Evolutionary conservation across 169 alveolate genomes (phyloP).

Genomic region (Plasmodium cynomolgi): DNA sequence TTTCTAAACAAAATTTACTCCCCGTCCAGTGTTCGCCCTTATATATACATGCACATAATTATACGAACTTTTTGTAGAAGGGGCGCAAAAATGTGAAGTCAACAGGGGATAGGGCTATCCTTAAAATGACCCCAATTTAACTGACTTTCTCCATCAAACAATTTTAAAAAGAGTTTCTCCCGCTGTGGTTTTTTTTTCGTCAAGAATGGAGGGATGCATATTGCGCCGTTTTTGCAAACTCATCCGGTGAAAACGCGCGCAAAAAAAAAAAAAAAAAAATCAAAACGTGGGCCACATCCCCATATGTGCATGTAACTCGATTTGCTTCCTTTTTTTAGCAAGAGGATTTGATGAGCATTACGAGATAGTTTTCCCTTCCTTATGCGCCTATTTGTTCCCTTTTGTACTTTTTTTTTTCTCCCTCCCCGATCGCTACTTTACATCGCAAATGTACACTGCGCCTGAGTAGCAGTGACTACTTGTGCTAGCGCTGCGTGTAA

Average conservation of each 20-base stretch:
- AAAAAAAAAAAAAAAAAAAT: conserved; percentile 1
- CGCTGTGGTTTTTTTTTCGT: background rate
- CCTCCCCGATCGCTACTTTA: background rate
- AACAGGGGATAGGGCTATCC: background rate
- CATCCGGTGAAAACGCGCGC: background rate
- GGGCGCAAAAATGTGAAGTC: background rate
- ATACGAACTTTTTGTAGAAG: background rate
- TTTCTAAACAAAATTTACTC: background rate
- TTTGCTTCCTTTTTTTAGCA: background rate
- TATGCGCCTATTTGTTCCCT: background rate
- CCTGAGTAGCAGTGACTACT: background rate
- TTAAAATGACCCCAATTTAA: background rate
- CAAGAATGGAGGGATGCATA: background rate
- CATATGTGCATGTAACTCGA: background rate
- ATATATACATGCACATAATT: background rate
- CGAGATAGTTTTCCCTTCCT: background rate
- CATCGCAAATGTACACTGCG: background rate
- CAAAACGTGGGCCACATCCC: background rate
- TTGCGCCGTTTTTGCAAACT: background rate
- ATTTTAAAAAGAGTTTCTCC: background rate
- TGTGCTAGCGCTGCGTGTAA: background rate
- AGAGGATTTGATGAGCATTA: background rate
- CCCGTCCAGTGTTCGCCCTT: background rate
- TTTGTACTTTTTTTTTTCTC: background rate
- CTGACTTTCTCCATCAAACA: background rate